Evolutionary conservation across 1,284 basidiomycete genomes (phyloP).

Genomic region (Omphalotus olearius): DNA sequence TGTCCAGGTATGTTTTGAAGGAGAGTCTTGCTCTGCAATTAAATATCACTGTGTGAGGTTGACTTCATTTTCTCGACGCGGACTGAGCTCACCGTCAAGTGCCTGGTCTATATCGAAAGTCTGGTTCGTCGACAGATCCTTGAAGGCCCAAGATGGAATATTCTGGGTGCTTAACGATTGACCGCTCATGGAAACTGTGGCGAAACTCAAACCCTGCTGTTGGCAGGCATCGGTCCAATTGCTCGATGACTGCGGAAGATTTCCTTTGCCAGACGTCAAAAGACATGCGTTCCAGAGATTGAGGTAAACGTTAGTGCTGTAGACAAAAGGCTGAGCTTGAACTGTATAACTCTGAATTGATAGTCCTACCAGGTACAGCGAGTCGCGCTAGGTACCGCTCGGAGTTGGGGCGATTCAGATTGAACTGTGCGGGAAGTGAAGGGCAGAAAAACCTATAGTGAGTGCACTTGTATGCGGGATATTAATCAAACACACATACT

Average conservation of each 20-base stretch:
- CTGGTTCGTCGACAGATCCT: background rate
- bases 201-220: background rate
- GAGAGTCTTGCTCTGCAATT: no score
- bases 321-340: background rate
- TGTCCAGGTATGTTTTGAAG: slow-evolving; percentile 22
- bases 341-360: background rate
- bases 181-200: background rate
- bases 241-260: background rate
- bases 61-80: slow-evolving; percentile 18
- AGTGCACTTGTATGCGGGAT: background rate
- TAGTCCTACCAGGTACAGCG: slow-evolving; percentile 13
- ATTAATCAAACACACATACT: background rate
- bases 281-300: slow-evolving; percentile 14
- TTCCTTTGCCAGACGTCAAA: background rate
- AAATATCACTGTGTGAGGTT: slow-evolving; percentile 6
- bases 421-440: background rate
- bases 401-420: background rate
- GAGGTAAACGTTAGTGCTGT: slow-evolving; percentile 11
- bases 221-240: slow-evolving; percentile 8
- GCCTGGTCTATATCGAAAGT: slow-evolving; percentile 11
- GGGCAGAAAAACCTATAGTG: background rate
- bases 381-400: slow-evolving; percentile 3
- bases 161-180: background rate
- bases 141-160: slow-evolving; percentile 12
- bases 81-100: slow-evolving; percentile 7